Evolutionary conservation across 2,329 filamentous ascomycete genomes (phyloP).

Genomic region (Aspergillus pseudotamarii): DNA sequence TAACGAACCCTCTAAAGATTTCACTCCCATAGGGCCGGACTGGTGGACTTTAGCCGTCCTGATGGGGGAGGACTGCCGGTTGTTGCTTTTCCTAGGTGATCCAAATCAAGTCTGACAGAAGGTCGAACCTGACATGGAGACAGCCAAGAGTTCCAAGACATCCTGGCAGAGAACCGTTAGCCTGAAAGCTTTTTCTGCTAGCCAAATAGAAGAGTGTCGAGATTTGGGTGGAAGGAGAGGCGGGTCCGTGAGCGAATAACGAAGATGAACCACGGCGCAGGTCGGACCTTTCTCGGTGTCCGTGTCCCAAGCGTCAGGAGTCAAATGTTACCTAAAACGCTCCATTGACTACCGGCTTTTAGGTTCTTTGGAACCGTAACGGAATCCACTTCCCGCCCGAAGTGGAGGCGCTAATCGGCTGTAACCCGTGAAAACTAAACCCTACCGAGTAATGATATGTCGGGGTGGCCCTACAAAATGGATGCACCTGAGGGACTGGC

Average conservation of each 20-base stretch:
- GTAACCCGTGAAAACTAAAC: neutral
- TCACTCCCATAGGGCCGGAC: neutral
- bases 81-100: neutral
- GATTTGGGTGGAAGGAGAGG: neutral
- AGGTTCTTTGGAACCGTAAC: slow-evolving; percentile 2
- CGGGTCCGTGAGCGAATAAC: neutral
- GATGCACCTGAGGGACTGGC: neutral
- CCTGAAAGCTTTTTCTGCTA: neutral
- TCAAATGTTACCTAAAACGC: slow-evolving; percentile 2
- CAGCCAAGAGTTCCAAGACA: neutral
- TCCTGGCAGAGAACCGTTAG: neutral
- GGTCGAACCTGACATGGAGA: neutral
- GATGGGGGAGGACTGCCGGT: neutral
- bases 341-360: neutral
- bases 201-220: neutral
- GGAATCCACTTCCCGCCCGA: slow-evolving; percentile 8
- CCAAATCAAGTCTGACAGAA: no score
- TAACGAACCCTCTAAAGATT: neutral
- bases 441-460: neutral
- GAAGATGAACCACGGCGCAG: neutral
- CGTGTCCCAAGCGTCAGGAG: neutral
- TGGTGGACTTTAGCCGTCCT: neutral
- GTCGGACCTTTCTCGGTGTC: neutral
- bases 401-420: neutral
- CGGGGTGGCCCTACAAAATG: neutral